Evolutionary conservation across 225 moss, liverwort and hornwort species (phyloP).

Genomic region (Pleurozium schreberi): DNA sequence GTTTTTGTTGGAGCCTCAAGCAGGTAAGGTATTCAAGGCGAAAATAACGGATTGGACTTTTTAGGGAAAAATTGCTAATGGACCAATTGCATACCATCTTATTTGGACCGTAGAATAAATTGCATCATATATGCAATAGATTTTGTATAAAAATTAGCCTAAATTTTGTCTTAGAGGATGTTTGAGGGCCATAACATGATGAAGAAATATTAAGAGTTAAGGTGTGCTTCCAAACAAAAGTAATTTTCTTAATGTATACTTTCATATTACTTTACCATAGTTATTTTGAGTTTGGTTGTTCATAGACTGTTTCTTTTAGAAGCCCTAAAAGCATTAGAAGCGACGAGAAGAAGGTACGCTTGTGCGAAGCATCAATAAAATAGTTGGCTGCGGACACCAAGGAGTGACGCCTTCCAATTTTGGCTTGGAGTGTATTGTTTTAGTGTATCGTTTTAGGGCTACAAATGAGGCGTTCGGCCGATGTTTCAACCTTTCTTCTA

Average conservation of each 20-base stretch:
- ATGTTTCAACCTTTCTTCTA: too few species aligned
- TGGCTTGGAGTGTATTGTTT: too few species aligned
- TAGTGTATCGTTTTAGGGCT: too few species aligned
- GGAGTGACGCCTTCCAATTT: too few species aligned
- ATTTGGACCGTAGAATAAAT: not conserved
- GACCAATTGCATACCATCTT: not conserved
- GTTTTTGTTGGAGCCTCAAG: too few species aligned
- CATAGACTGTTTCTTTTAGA: not conserved
- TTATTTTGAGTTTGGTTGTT: not conserved
- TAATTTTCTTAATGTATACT: not conserved
- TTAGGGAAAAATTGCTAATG: too few species aligned
- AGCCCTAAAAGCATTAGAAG: not conserved
- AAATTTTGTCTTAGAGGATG: not conserved
- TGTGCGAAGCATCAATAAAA: too few species aligned
- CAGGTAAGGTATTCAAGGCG: too few species aligned
- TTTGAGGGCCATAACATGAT: fast-evolving
- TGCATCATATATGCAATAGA: not conserved
- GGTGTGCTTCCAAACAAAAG: fast-evolving
- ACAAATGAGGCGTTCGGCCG: too few species aligned
- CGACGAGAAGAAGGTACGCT: not conserved
- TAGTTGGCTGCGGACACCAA: too few species aligned
- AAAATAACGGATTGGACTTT: not conserved
- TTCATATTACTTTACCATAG: not conserved
- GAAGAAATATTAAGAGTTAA: not conserved
- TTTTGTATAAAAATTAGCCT: too few species aligned